phyloP scores from a whole-genome alignment of 805 yeast genomes.

The Nakazawaea siamensis region DNA sequence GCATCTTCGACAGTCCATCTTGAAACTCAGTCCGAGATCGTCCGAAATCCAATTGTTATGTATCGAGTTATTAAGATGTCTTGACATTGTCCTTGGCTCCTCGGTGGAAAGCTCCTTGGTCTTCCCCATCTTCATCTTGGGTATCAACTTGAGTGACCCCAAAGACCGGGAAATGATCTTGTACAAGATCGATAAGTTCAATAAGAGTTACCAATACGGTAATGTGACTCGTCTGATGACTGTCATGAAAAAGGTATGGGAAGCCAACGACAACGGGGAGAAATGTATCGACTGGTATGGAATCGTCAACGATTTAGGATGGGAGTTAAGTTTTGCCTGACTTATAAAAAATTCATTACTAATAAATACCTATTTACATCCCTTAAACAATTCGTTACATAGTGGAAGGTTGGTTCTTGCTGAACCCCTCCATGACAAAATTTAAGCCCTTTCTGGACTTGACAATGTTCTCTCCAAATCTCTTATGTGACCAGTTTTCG shows the following conservation, averaged over 20 bases:
- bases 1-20: slow-evolving; percentile 58
- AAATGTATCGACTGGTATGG: slow-evolving; percentile 67
- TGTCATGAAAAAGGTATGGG: slow-evolving; percentile 43
- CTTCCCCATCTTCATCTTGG: slow-evolving; percentile 74
- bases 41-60: slow-evolving; percentile 55
- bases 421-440: slow-evolving; percentile 64
- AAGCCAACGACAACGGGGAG: slow-evolving; percentile 40
- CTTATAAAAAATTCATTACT: not conserved
- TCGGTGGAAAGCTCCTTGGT: slow-evolving; percentile 64
- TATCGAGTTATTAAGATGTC: slow-evolving; percentile 42
- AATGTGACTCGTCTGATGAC: slow-evolving; percentile 40
- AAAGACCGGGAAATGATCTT: slow-evolving; percentile 46
- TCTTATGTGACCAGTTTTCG: slow-evolving; percentile 72
- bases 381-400: not conserved
- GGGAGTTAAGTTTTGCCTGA: slow-evolving; percentile 75
- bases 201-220: slow-evolving; percentile 59
- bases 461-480: slow-evolving; percentile 58
- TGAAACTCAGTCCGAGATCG: slow-evolving; percentile 50
- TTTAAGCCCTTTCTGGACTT: slow-evolving; percentile 67
- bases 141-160: slow-evolving; percentile 52
- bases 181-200: slow-evolving; percentile 43
- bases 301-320: slow-evolving; percentile 55
- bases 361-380: slow-evolving; percentile 7
- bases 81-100: slow-evolving; percentile 57
- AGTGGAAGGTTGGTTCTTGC: not conserved